A percentile compares a stretch with the other conserved stretches of the same genome.
Evolutionary conservation across 345 rosid species (phyloP).

Genomic region (Melaleuca quinquenervia): DNA sequence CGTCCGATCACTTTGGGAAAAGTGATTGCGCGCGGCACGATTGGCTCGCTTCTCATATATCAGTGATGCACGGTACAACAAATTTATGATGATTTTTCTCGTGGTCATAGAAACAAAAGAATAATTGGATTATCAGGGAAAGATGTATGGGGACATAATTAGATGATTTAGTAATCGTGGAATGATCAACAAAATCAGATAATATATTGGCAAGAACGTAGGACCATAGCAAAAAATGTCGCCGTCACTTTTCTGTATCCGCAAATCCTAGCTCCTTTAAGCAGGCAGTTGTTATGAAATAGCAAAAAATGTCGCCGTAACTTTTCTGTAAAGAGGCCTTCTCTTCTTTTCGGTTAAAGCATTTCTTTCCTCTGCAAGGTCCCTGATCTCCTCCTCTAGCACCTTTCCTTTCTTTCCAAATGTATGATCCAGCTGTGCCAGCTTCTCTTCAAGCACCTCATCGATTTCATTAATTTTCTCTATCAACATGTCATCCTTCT

Average conservation of each 20-base stretch:
- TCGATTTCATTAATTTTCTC: slow-evolving; percentile 75
- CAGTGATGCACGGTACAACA: not conserved
- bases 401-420: slow-evolving; percentile 88
- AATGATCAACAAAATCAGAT: not conserved
- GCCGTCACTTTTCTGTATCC: slow-evolving; percentile 12
- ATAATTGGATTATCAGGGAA: not conserved
- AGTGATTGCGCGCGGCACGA: not conserved
- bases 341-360: slow-evolving; percentile 79
- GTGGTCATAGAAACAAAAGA: not conserved
- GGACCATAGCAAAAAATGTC: not conserved
- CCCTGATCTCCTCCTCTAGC: slow-evolving; percentile 88
- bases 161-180: not conserved
- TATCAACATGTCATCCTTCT: slow-evolving; percentile 61
- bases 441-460: slow-evolving; percentile 71
- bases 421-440: slow-evolving; percentile 78
- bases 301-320: slow-evolving; percentile 5
- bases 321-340: slow-evolving; percentile 74
- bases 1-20: not conserved
- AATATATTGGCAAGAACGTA: too few species aligned
- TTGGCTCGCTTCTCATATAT: not conserved
- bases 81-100: not conserved
- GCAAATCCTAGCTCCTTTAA: too few species aligned
- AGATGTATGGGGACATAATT: accelerated
- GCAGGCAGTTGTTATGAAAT: not conserved
- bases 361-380: slow-evolving; percentile 91